A percentile compares a stretch with the other conserved stretches of the same genome.
Conservation (phyloP, 768 basidiomycete genomes). For the Phallus indusiatus region DNA sequence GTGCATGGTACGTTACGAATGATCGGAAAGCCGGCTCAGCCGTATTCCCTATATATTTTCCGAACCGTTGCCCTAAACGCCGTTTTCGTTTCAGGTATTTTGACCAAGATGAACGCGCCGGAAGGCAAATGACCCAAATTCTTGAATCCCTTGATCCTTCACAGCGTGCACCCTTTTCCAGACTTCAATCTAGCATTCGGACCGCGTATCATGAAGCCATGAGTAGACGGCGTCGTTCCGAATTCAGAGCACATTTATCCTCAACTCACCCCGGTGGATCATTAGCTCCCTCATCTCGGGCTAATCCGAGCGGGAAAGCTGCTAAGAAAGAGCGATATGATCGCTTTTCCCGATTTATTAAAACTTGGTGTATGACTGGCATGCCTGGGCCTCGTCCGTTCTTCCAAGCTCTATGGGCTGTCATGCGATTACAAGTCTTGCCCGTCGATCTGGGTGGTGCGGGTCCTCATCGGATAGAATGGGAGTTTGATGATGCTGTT, state of each 20-base stretch:
- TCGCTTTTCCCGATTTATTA: constrained; percentile 63
- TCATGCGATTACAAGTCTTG: constrained; percentile 72
- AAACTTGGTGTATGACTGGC: constrained; percentile 76
- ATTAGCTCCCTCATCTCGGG: constrained; percentile 62
- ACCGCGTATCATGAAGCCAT: constrained; percentile 78
- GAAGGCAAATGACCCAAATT: constrained; percentile 73
- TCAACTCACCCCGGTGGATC: constrained; percentile 76
- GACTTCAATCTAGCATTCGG: constrained; percentile 78
- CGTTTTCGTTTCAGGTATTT: constrained; percentile 53
- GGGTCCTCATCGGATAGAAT: constrained; percentile 61
- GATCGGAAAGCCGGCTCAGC: constrained; percentile 14
- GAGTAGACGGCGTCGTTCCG: constrained; percentile 65
- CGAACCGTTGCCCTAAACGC: not conserved
- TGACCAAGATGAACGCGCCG: constrained; percentile 69
- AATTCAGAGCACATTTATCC: constrained; percentile 76
- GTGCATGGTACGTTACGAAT: constrained; percentile 74
- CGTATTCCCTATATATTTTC: not conserved
- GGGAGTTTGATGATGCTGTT: constrained; percentile 92
- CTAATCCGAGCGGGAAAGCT: constrained; percentile 48
- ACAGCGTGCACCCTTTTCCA: constrained; percentile 79
- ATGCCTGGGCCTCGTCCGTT: constrained; percentile 89
- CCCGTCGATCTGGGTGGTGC: constrained; percentile 77
- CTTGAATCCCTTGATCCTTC: constrained; percentile 71
- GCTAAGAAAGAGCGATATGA: constrained; percentile 75
- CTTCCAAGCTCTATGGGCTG: constrained; percentile 63